These are phyloP conservation scores for Kwoniella shandongensis DNA, from an alignment of 768 basidiomycete genomes.

Conservation along the genomic window DNA sequence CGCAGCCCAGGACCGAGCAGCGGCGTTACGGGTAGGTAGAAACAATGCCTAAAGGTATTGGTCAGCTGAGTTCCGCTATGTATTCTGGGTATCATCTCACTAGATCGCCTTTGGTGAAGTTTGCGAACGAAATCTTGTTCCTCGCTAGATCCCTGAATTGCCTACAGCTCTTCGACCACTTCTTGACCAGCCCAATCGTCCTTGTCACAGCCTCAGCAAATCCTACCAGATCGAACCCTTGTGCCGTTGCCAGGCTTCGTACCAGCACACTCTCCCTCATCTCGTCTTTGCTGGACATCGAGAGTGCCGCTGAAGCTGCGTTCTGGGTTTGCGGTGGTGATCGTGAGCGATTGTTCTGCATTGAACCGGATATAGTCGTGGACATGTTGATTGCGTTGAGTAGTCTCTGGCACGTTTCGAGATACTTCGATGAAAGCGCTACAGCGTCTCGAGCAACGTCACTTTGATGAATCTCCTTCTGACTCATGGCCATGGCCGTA, in stretches of 20 bases:
- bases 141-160: constrained; percentile 92
- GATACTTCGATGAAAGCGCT: constrained; percentile 43
- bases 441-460: constrained; percentile 48
- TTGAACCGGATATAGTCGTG: constrained; percentile 45
- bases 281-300: constrained; percentile 21
- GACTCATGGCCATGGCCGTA: constrained; percentile 27
- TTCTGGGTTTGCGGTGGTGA: background rate
- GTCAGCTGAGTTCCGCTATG: background rate
- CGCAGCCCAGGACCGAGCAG: constrained; percentile 94
- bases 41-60: constrained; percentile 66
- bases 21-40: constrained; percentile 89
- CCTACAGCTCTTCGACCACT: constrained; percentile 97
- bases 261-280: constrained; percentile 31
- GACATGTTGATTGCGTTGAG: constrained; percentile 45
- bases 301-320: constrained; percentile 1
- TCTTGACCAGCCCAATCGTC: constrained; percentile 70
- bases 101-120: constrained; percentile 91
- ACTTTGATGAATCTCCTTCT: constrained; percentile 33
- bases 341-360: constrained; percentile 6
- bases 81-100: constrained; percentile 18
- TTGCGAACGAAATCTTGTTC: constrained; percentile 93
- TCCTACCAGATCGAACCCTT: constrained; percentile 72
- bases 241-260: constrained; percentile 35
- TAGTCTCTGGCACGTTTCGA: constrained; percentile 48
- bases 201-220: constrained; percentile 81